Conservation (phyloP, 1,284 basidiomycete species). For the Apiotrichum laibachii region DNA sequence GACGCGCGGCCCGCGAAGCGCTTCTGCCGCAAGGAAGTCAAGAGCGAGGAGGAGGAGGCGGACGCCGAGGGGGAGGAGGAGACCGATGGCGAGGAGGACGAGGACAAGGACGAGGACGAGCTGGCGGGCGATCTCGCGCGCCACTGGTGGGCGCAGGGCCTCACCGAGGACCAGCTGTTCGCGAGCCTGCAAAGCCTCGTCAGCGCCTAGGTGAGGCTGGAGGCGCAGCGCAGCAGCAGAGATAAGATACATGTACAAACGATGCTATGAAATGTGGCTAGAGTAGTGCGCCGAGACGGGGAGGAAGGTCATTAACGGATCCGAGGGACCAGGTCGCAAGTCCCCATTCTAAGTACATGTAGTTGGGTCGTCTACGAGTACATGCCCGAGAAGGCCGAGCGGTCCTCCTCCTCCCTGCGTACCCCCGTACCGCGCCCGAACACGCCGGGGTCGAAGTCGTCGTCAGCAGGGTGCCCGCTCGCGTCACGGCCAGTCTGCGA, state of each 20-base stretch:
- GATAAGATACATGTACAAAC: no score
- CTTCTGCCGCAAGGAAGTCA: background rate
- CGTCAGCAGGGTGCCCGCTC: no score
- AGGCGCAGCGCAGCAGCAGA: background rate
- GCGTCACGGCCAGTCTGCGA: background rate
- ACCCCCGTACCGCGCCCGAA: background rate
- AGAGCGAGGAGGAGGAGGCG: conserved; percentile 8
- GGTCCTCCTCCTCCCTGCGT: conserved; percentile 44
- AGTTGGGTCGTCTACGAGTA: conserved; percentile 13
- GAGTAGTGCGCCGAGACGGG: no score
- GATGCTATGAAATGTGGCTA: no score
- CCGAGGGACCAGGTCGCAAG: no score
- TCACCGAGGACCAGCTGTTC: conserved; percentile 27
- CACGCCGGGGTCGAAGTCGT: background rate
- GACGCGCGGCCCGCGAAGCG: conserved; percentile 19
- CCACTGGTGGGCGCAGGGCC: conserved; percentile 38
- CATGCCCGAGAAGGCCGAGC: conserved; percentile 23
- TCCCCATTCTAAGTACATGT: background rate
- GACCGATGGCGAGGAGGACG: background rate
- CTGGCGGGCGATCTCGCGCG: conserved; percentile 10
- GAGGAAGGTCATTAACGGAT: no score
- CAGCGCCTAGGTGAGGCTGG: background rate
- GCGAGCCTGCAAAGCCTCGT: conserved; percentile 22
- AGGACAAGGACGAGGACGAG: conserved; percentile 2
- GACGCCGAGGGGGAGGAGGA: conserved; percentile 2